Base-by-base conservation (phyloP, 805 yeast genomes). In the Ogataea neopini region DNA sequence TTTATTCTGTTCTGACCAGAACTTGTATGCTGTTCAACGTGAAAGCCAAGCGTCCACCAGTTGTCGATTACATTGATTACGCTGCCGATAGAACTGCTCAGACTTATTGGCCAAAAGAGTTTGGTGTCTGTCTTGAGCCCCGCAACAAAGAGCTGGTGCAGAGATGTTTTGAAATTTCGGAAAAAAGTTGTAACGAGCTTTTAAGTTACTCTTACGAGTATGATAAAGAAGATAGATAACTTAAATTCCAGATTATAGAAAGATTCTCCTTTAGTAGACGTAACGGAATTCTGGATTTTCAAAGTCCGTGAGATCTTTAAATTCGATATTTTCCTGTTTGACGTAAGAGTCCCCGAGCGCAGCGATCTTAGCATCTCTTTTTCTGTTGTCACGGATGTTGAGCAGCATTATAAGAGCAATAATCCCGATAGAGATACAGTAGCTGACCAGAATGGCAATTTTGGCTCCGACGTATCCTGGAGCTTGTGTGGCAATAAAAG, bases 391-490 rank as follows among this genome's bases (percentile, higher is more conserved):
- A 10, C 32, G 17, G n/a, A 55, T 43, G 43, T 56, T 54, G 33
- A 52, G 47, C 6, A 29, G 3, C 6, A 44, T 22, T 26, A 50
- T 70, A 9, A 70, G 76, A 47, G 79, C 73, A 60, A 80, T 71
- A 2, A 80, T 71, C 22, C 74, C 69, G 15, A 50, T 33, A 10
- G 50, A 43, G n/a, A 19, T 40, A 7, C 41, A 35, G 32, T 50
- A 44, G 30, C 46, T 44, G 15, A 38, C 54, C 13, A 48, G 45
- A 20, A 50, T 38, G 2, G 53, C 43, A 11, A 47, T 44, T 52
- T 80, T 80, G 2, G 83, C 86, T 26, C 79, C 76, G 6, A 61
- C 66, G 51, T 69, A 76, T 46, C 73, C 60, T 41, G 84, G 83
- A 6, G 73, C 68, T 51, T 74, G 75, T 6, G 56, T 58, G 3